Base-by-base conservation (phyloP, 2,329 filamentous ascomycete genomes). In the Dothistroma pini region DNA sequence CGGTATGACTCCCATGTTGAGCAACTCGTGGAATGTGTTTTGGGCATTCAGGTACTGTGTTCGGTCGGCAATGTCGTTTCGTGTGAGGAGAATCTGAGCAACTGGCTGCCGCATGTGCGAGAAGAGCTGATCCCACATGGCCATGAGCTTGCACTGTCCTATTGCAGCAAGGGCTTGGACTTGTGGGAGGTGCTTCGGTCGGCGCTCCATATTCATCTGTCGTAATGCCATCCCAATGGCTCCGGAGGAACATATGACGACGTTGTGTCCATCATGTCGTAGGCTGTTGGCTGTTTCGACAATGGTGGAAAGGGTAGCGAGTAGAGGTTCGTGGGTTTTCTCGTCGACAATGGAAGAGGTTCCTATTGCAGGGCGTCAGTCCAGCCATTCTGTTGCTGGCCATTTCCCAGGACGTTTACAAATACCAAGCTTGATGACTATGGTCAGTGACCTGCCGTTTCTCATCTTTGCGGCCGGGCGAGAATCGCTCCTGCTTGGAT, bases 321-420 rank as follows among this genome's bases (percentile, higher is more conserved):
- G 84, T 38, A 97, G 85, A 3, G 95, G 95, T 73, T 97, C 91
- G 78, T 96, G 95, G 22, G 91, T 96, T 74, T 88, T 89, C 75
- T 99, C 95, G 78, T 97, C 91, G 66, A 99, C 93, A 69, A 99
- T 97, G n/a, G 95, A 97, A 76, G 92, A 97, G 52, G 95, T 97
- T 70, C 95, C 95, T 99, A 69, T 32, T 54, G 41, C 21, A 32
- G 4, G 12, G 16, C 52, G 53, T 65, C 54, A 66, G 63, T 57
- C 59, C 58, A 25, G 54, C 54, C 61, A 47, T 56, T 31, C 58
- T 56, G 47, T 38, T 53, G 29, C 38, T 44, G 54, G 51, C 35
- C 35, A 56, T 48, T 32, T 22, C 44, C 19, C 12, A 35, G 35
- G 59, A 54, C 52, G 49, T 58, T 57, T 65, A 67, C 64, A 60